Conservation (phyloP, 805 yeast species). For the Komagataella phaffii region DNA sequence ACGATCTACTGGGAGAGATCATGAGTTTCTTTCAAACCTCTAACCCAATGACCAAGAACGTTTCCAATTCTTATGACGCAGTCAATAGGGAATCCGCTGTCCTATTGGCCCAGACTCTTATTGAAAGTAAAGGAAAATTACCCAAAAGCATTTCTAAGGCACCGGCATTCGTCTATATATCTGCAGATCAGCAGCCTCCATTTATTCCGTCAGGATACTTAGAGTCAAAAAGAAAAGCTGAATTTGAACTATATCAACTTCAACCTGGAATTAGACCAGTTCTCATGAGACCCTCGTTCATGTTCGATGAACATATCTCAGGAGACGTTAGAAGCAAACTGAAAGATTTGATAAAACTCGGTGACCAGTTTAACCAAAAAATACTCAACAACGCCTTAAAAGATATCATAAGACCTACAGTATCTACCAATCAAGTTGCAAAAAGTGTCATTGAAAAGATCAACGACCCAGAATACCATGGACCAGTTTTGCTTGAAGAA, state of each 20-base stretch:
- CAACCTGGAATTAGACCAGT: constrained; percentile 44
- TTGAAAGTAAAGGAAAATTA: constrained; percentile 7
- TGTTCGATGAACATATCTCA: constrained; percentile 42
- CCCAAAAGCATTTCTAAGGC: not conserved
- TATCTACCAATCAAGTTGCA: constrained; percentile 62
- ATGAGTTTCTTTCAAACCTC: constrained; percentile 28
- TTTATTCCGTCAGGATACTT: constrained; percentile 61
- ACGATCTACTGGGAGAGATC: constrained; percentile 19
- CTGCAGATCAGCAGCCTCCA: constrained; percentile 68
- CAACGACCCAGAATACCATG: constrained; percentile 33
- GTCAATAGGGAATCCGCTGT: constrained; percentile 62
- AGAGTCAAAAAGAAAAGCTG: constrained; percentile 68
- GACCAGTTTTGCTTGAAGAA: constrained; percentile 47
- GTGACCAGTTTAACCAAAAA: constrained; percentile 28
- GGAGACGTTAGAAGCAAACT: constrained; percentile 24
- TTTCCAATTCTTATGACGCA: constrained; percentile 39
- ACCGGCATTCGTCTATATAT: constrained; percentile 52
- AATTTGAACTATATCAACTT: constrained; percentile 29
- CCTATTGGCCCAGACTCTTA: constrained; percentile 43
- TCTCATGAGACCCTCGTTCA: constrained; percentile 68
- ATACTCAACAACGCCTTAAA: constrained; percentile 30
- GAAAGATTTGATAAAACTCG: constrained; percentile 26
- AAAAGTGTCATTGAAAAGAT: constrained; percentile 40
- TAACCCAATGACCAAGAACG: constrained; percentile 46
- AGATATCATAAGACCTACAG: constrained; percentile 42